A percentile compares a stretch with the other conserved stretches of the same genome.
Evolutionary conservation across 345 rosid genomes (phyloP).

Genomic region (Melastoma malabathricum): DNA sequence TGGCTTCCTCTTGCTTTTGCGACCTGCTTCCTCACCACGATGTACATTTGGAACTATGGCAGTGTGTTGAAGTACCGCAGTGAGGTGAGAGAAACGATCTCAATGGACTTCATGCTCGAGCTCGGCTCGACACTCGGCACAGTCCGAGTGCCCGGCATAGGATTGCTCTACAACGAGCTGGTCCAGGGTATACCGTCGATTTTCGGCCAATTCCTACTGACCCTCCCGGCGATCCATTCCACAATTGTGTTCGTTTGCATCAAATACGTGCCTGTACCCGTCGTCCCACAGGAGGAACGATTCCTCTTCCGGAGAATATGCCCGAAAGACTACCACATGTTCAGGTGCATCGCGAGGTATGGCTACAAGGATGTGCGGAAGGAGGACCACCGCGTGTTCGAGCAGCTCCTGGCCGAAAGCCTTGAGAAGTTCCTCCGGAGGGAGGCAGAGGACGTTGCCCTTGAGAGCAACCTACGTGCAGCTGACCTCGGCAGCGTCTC

Average conservation of each 20-base stretch:
- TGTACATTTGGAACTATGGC: constrained; percentile 97
- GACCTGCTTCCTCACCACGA: constrained; percentile 47
- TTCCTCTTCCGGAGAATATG: constrained; percentile 87
- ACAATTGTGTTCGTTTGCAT: constrained; percentile 80
- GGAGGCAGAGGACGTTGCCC: constrained; percentile 69
- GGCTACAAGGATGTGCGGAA: constrained; percentile 85
- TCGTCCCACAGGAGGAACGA: constrained; percentile 82
- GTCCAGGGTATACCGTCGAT: constrained; percentile 87
- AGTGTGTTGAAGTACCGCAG: constrained; percentile 87
- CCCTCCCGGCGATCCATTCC: constrained; percentile 88
- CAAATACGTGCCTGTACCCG: constrained; percentile 88
- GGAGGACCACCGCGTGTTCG: constrained; percentile 73
- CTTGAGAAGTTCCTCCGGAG: constrained; percentile 67
- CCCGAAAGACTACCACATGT: constrained; percentile 90
- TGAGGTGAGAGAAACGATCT: constrained; percentile 80
- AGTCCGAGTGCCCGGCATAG: constrained; percentile 72
- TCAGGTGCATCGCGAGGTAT: constrained; percentile 75
- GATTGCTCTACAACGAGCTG: constrained; percentile 76
- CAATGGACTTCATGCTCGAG: constrained; percentile 76
- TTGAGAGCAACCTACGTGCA: constrained; percentile 43
- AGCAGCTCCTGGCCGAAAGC: constrained; percentile 67
- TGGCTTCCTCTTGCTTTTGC: constrained; percentile 94
- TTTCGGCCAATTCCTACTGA: constrained; percentile 72
- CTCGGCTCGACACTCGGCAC: constrained; percentile 89
- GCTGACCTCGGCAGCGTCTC: constrained; percentile 35